Base-by-base conservation (phyloP, 106 monocot species). In the Dioscorea alata region DNA sequence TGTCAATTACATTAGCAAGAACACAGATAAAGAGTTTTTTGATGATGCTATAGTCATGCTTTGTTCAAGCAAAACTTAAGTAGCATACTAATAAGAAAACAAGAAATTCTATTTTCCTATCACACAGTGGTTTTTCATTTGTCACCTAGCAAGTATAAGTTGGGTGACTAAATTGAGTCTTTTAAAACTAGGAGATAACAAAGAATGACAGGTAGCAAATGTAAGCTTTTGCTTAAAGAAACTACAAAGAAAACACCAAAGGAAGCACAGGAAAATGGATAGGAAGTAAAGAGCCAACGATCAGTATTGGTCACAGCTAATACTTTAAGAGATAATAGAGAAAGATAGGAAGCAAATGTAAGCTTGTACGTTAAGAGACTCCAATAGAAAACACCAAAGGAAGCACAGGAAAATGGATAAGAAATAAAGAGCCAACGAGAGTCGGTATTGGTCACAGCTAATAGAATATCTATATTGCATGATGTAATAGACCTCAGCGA, bases 161-260 rank as follows among this genome's bases (percentile, higher is more conserved):
- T 90, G 69, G 92, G 92, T 6, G 64, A 71, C 32, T 70, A 65
- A 70, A 83, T 85, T 81, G 76, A 85, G 74, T 80, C 82, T 12
- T 92, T 85, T 33, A 69, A 73, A 82, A 71, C 49, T 78, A 83
- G 59, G 89, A 99, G 57, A 92, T 99, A 12, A 87, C 86, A 61
- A 80, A 69, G 75, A 89, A 69, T 51, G 84, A 97, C 34, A 86
- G 69, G 67, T 68, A 79, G 16, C 59, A 22, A 99, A 92, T 67
- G 87, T 89, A 67, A 86, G 92, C 13, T 74, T 99, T 60, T 92
- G 87, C 79, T 99, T 92, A 76, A 89, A 99, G 79, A 99, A 73
- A 73, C 75, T 92, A 16, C 42, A 66, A 15, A 76, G 13, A 85
- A 80, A 59, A 57, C 74, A 66, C 58, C 85, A 72, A 66, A 20